A percentile compares a stretch with the other conserved stretches of the same genome.
Conservation (phyloP, 352 stramenopile species). For the Halophytophthora batemanensis region DNA sequence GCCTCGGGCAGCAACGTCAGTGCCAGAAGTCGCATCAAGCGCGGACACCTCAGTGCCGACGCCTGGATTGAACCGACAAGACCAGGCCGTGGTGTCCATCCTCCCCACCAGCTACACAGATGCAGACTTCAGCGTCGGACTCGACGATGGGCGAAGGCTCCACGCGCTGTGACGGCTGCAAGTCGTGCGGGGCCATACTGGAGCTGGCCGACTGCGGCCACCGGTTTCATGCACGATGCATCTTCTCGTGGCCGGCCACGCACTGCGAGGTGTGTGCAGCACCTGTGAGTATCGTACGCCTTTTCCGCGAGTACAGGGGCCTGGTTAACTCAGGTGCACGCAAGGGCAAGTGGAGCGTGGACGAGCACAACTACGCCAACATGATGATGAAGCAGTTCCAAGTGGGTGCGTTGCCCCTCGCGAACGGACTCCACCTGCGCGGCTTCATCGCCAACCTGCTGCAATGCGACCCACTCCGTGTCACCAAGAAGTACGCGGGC, state of each 20-base stretch:
- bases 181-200: conserved; percentile 63
- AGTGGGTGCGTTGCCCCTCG: conserved; percentile 59
- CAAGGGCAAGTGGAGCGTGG: conserved; percentile 75
- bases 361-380: conserved; percentile 80
- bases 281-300: conserved; percentile 33
- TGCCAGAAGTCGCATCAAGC: too few species aligned
- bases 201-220: conserved; percentile 69
- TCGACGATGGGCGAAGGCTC: conserved; percentile 28
- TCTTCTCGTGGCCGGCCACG: conserved; percentile 62
- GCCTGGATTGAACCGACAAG: too few species aligned
- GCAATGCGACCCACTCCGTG: conserved; percentile 77
- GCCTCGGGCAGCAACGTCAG: too few species aligned
- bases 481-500: conserved; percentile 79
- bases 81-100: too few species aligned
- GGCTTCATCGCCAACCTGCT: conserved; percentile 73
- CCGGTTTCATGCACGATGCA: conserved; percentile 74
- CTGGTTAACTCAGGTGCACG: conserved; percentile 41
- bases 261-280: conserved; percentile 64
- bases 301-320: conserved; percentile 51
- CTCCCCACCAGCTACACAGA: too few species aligned
- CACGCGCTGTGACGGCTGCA: conserved; percentile 69
- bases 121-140: background rate
- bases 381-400: conserved; percentile 85
- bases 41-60: too few species aligned
- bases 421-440: conserved; percentile 63